Base-by-base conservation (phyloP, 805 yeast species). In the Cephaloascus fragrans region DNA sequence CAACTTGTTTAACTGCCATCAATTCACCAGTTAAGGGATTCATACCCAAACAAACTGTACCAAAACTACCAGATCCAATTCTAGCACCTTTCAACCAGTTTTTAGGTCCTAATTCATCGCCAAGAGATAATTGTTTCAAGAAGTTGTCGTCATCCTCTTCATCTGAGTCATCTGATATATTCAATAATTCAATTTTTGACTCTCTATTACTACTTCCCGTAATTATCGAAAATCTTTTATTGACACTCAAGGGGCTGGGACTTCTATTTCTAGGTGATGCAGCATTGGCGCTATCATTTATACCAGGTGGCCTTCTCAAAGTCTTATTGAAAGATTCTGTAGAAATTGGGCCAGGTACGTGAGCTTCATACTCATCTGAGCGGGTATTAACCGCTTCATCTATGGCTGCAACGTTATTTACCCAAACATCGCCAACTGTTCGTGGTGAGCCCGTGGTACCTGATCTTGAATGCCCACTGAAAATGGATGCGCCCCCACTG, bases 1-100 rank as follows among this genome's bases (percentile, higher is more conserved):
- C 83, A 1, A 93, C 96, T 56, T 89, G 96, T 53, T 93, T 93
- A 16, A 93, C 96, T 1, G 97, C 98, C 95, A 90, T 86, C 38
- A 93, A 67, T 54, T 88, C 97, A 34, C 98, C 98, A 0, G 95
- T 88, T 26, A 81, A 60, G 1, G 95, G 83, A 54, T 89, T 86
- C 79, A 93, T 78, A 0, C 97, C 98, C 29, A 93, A 63, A 45
- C 83, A 89, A 2, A 93, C 98, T 2, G 86, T 80, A 26, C 97
- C 98, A 66, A 88, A 93, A 43, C 94, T 81, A 3, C 98, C 98
- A 8, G 90, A 80, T 0, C 98, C 98, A 46, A 93, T 87, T 36
- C 88, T 67, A 0, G 95, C 85, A 36, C 98, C 98, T 49, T 83
- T 83, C 34, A 88, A 71, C 98, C 98, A 93, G 34, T 84, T 76